Evolutionary conservation across 768 basidiomycete genomes (phyloP).

Genomic region (Collybiopsis luxurians): DNA sequence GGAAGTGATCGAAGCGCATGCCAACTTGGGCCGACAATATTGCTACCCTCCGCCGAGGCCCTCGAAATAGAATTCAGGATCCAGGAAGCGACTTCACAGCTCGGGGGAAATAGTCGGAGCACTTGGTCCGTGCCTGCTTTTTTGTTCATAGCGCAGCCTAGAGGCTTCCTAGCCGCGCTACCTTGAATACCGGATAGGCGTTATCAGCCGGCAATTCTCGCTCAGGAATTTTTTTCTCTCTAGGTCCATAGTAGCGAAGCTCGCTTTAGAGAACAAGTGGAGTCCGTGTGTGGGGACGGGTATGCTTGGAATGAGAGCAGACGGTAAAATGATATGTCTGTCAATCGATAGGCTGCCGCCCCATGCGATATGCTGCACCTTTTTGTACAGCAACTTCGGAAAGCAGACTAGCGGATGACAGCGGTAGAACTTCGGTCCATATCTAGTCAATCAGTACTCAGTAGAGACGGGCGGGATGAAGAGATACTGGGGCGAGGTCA

Average conservation of each 20-base stretch:
- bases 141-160: no score
- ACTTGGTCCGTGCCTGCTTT: no score
- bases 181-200: no score
- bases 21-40: no score
- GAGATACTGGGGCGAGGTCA: background rate
- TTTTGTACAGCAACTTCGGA: background rate
- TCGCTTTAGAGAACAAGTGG: background rate
- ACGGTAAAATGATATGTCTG: background rate
- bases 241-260: background rate
- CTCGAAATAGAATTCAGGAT: no score
- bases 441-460: slow-evolving; percentile 3
- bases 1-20: no score
- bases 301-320: background rate
- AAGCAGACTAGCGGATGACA: background rate
- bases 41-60: no score
- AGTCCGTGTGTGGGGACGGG: background rate
- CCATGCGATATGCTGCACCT: background rate
- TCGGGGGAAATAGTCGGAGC: no score
- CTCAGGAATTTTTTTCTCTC: background rate
- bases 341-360: background rate
- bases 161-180: no score
- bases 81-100: no score
- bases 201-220: background rate
- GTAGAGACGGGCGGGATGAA: background rate
- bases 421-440: slow-evolving; percentile 1